Percentiles rank a stretch among this genome's conserved stretches.
These are phyloP conservation scores for Olyra latifolia DNA, from an alignment of 176 grass and related monocot genomes.

Conservation along the genomic window DNA sequence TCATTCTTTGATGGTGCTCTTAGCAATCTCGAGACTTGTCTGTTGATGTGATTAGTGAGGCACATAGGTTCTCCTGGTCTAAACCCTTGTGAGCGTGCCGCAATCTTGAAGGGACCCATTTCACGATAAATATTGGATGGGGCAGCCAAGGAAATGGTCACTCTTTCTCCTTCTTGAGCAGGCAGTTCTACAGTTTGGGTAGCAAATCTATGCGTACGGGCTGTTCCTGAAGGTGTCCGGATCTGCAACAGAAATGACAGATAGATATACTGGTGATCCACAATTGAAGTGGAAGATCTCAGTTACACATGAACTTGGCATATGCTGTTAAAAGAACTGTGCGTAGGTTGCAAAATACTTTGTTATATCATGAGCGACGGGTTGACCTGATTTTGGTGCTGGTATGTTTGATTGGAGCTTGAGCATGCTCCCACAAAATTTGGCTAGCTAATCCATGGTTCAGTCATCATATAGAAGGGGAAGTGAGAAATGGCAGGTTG, in stretches of 20 bases:
- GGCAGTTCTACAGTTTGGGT: conserved; percentile 73
- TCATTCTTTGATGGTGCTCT: conserved; percentile 65
- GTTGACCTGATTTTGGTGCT: conserved; percentile 2
- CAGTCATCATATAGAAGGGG: neutral
- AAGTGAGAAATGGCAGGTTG: neutral
- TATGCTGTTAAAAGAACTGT: neutral
- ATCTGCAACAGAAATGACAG: conserved; percentile 57
- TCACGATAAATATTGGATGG: conserved; percentile 65
- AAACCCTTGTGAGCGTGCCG: conserved; percentile 56
- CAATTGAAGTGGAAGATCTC: neutral
- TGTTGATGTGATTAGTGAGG: conserved; percentile 79
- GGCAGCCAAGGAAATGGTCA: conserved; percentile 81
- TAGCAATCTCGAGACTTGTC: conserved; percentile 73
- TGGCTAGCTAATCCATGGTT: neutral
- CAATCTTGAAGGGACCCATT: conserved; percentile 73
- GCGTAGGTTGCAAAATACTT: neutral
- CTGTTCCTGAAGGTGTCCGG: conserved; percentile 70
- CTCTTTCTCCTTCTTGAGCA: conserved; percentile 93
- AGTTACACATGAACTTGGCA: neutral
- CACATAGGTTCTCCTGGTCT: conserved; percentile 80
- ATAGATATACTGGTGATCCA: conserved; percentile 9
- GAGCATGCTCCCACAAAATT: neutral
- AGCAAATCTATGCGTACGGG: conserved; percentile 80
- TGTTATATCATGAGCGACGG: conserved; percentile 5
- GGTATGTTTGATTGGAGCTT: conserved; percentile 3